Conservation (phyloP, 2,329 filamentous ascomycete species). For the Laburnicola sp. region DNA sequence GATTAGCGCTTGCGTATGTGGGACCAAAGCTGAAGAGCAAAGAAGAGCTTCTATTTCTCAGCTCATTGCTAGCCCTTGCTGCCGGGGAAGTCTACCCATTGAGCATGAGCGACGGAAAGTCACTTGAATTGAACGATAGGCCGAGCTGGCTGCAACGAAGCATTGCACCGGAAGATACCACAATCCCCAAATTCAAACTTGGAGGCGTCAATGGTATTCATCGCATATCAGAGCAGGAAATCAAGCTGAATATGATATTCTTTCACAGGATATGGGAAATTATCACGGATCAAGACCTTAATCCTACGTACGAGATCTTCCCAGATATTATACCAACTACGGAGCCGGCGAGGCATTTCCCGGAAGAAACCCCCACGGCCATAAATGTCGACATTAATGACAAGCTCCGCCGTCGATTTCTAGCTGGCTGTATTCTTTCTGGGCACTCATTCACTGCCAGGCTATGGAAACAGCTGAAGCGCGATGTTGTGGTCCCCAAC, state of each 20-base stretch:
- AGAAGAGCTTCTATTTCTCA: slow-evolving; percentile 15
- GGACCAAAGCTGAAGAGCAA: slow-evolving; percentile 2
- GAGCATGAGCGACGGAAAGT: slow-evolving; percentile 9
- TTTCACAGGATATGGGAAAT: slow-evolving; percentile 1
- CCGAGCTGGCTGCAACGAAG: slow-evolving; percentile 14
- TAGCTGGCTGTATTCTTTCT: slow-evolving; percentile 18
- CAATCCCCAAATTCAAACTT: slow-evolving; percentile 11
- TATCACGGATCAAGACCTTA: neutral
- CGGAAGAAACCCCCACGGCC: neutral
- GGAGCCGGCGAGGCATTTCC: too few species aligned
- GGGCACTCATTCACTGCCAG: slow-evolving; percentile 14
- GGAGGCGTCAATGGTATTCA: slow-evolving; percentile 11
- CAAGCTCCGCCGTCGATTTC: slow-evolving; percentile 12
- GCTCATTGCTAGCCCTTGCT: slow-evolving; percentile 15
- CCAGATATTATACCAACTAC: too few species aligned
- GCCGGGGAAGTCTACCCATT: slow-evolving; percentile 18
- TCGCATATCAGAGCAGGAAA: slow-evolving; percentile 10
- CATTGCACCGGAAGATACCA: neutral
- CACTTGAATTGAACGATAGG: slow-evolving; percentile 1
- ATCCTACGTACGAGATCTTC: too few species aligned
- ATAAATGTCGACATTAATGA: slow-evolving; percentile 7
- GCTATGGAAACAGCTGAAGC: slow-evolving; percentile 18
- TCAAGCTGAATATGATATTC: slow-evolving; percentile 18
- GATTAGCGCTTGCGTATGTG: slow-evolving; percentile 17
- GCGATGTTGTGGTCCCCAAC: slow-evolving; percentile 15